A percentile compares a stretch with the other conserved stretches of the same genome.
These are phyloP conservation scores for Ophiostoma sp. DNA, from an alignment of 2,329 filamentous ascomycete species.

Conservation along the genomic window DNA sequence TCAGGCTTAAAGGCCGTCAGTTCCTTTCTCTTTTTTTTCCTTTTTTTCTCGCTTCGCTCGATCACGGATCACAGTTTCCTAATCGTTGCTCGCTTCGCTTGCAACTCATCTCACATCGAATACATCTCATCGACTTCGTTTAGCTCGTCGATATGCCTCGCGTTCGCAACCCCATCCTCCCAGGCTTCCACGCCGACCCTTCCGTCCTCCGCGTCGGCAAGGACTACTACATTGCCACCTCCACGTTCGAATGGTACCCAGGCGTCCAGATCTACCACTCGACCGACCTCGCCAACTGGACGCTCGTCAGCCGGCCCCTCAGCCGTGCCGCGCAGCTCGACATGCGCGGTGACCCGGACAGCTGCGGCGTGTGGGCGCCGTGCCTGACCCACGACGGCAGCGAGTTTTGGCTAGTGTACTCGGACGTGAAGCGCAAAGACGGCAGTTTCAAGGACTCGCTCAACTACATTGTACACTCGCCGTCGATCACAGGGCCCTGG, in stretches of 20 bases:
- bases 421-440: constrained; percentile 67
- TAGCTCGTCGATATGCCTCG: constrained; percentile 27
- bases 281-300: constrained; percentile 53
- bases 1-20: not conserved
- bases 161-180: constrained; percentile 53
- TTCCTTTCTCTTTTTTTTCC: not conserved
- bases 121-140: not conserved
- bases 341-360: constrained; percentile 59
- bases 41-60: not conserved
- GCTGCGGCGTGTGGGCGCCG: constrained; percentile 64
- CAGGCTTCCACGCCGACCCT: constrained; percentile 58
- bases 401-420: constrained; percentile 64
- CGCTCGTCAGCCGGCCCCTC: constrained; percentile 43
- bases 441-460: constrained; percentile 51
- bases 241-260: constrained; percentile 54
- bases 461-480: constrained; percentile 57
- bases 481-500: constrained; percentile 59
- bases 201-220: constrained; percentile 39
- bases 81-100: not conserved
- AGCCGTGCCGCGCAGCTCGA: constrained; percentile 44
- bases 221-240: constrained; percentile 52
- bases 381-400: constrained; percentile 62
- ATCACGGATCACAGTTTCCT: no score
- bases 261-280: constrained; percentile 55
- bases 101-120: not conserved